A percentile compares a stretch with the other conserved stretches of the same genome.
These are phyloP conservation scores for Tinospora cordifolia DNA, from an alignment of 164 flowering plant genomes.

Conservation along the genomic window DNA sequence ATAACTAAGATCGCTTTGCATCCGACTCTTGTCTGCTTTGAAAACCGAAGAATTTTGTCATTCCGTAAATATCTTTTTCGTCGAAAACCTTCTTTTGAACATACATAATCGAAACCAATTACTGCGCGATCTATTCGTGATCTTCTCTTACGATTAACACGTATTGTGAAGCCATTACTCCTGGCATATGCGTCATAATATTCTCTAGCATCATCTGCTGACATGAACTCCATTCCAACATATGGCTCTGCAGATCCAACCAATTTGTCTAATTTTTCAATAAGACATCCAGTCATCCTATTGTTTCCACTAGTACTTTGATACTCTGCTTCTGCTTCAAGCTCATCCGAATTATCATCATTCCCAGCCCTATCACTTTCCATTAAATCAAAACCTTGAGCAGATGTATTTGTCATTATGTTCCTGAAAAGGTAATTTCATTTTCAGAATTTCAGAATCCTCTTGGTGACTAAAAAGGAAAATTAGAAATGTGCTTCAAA, in stretches of 20 bases:
- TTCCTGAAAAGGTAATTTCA: conserved; percentile 7
- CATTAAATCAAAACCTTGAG: conserved; percentile 22
- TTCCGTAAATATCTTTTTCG: conserved; percentile 11
- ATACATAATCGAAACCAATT: conserved; percentile 26
- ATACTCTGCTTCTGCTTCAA: conserved; percentile 20
- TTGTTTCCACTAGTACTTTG: conserved; percentile 21
- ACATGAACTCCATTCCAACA: conserved; percentile 32
- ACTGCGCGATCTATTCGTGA: conserved; percentile 27
- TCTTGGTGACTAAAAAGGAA: no score
- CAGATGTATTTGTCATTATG: conserved; percentile 19
- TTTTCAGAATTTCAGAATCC: conserved; percentile 1
- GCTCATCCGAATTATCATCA: conserved; percentile 22
- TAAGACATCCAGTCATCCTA: conserved; percentile 9
- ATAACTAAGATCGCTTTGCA: conserved; percentile 23
- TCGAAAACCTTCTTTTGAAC: conserved; percentile 23
- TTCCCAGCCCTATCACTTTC: conserved; percentile 18
- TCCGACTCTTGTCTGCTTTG: conserved; percentile 20
- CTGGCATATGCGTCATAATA: conserved; percentile 30
- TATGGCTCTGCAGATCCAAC: conserved; percentile 19
- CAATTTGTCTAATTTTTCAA: conserved; percentile 10
- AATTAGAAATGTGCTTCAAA: no score
- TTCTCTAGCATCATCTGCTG: conserved; percentile 31
- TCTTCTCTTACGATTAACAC: conserved; percentile 30
- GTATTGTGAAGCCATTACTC: conserved; percentile 29
- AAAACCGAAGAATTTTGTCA: conserved; percentile 3